phyloP scores from a whole-genome alignment of 2,329 filamentous ascomycete genomes.

The Hypoxylon sp. region DNA sequence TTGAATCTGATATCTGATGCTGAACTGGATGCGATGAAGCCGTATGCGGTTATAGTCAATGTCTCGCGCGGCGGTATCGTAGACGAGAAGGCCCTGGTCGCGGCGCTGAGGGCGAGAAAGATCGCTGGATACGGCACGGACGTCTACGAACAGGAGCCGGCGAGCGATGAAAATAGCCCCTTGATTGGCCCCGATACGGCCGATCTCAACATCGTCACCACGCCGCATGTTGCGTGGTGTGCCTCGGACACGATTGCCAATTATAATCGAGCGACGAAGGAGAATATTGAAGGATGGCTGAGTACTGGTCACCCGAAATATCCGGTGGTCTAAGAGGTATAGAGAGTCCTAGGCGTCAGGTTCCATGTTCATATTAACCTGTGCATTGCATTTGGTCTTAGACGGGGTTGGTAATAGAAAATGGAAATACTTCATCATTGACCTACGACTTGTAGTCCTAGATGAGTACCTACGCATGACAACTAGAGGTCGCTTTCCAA shows the following conservation, averaged over 20 bases:
- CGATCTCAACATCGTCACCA: constrained; percentile 52
- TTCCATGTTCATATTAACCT: neutral
- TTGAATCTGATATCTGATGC: constrained; percentile 48
- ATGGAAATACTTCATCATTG: neutral
- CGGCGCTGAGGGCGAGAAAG: constrained; percentile 47
- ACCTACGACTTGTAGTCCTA: too few species aligned
- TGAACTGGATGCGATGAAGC: constrained; percentile 49
- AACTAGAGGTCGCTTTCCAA: too few species aligned
- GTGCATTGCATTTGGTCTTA: constrained; percentile 17
- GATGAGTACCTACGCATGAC: too few species aligned
- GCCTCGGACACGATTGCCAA: constrained; percentile 52
- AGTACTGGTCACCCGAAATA: constrained; percentile 44
- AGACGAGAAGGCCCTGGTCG: constrained; percentile 51
- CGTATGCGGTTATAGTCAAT: constrained; percentile 51
- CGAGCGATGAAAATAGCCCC: constrained; percentile 44
- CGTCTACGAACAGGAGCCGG: constrained; percentile 52
- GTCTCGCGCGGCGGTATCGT: constrained; percentile 55
- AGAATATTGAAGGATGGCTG: constrained; percentile 50
- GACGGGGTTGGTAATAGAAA: constrained; percentile 13
- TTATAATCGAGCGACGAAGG: constrained; percentile 47
- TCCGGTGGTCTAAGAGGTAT: constrained; percentile 35
- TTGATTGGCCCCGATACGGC: constrained; percentile 47
- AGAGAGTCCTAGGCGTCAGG: neutral
- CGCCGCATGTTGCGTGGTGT: constrained; percentile 54
- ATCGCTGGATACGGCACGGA: constrained; percentile 54